Percentiles rank a stretch among this genome's conserved stretches.
Evolutionary conservation across 331 rosid genomes (phyloP).

Genomic region (Phaseolus coccineus): DNA sequence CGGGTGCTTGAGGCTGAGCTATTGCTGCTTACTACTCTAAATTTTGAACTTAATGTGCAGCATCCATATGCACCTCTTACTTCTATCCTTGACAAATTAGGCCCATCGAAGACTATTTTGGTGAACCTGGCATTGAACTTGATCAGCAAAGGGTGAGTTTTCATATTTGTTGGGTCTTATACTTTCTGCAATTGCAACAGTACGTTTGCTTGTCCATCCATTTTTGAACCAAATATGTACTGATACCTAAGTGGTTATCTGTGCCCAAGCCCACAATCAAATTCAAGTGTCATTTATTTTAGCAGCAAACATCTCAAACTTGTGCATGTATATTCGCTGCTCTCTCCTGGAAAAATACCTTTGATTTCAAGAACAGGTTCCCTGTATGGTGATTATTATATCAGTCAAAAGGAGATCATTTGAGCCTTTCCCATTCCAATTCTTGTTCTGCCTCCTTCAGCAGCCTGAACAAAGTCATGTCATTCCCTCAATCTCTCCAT

Average conservation of each 20-base stretch:
- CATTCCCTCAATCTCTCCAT: not conserved
- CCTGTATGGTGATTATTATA: not conserved
- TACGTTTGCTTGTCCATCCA: constrained; percentile 24
- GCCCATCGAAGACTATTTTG: constrained; percentile 69
- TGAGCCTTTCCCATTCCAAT: not conserved
- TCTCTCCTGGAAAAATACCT: not conserved
- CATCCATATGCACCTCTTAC: constrained; percentile 84
- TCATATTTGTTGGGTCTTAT: constrained; percentile 13
- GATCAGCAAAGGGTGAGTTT: constrained; percentile 87
- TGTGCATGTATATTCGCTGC: not conserved
- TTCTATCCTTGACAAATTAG: constrained; percentile 68
- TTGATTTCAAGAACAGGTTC: not conserved
- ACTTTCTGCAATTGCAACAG: constrained; percentile 25
- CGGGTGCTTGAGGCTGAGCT: constrained; percentile 79
- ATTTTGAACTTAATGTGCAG: constrained; percentile 76
- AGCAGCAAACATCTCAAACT: not conserved
- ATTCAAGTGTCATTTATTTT: not conserved
- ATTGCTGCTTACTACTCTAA: constrained; percentile 69
- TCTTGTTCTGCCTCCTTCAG: not conserved
- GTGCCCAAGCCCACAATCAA: not conserved
- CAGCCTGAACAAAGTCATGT: not conserved
- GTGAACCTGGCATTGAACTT: constrained; percentile 78
- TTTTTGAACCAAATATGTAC: constrained; percentile 1
- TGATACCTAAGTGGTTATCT: not conserved
- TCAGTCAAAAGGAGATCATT: not conserved